Percentiles rank a stretch among this genome's conserved stretches.
Evolutionary conservation across 768 basidiomycete species (phyloP).

Genomic region (Mycena vulgaris): DNA sequence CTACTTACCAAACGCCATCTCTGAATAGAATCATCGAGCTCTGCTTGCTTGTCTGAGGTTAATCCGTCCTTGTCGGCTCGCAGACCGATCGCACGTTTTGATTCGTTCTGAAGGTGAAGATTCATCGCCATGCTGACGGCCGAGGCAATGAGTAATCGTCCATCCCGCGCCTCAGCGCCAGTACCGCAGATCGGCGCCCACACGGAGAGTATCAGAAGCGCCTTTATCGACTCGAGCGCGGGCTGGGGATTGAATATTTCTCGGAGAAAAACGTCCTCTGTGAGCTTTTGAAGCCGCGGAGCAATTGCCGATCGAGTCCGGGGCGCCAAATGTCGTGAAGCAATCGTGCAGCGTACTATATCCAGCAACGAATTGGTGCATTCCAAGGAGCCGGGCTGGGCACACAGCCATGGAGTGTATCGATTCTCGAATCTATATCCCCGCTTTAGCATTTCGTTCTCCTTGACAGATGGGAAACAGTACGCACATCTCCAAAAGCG

Average conservation of each 20-base stretch:
- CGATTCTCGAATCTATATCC: constrained; percentile 56
- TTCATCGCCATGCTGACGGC: constrained; percentile 66
- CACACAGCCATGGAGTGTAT: constrained; percentile 61
- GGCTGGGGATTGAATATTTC: no score
- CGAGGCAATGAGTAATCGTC: constrained; percentile 54
- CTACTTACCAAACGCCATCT: constrained; percentile 58
- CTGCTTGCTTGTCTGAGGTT: constrained; percentile 42
- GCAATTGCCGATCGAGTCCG: constrained; percentile 51
- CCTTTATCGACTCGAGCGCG: no score
- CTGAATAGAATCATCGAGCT: constrained; percentile 52
- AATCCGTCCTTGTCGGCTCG: constrained; percentile 42
- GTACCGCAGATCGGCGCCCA: no score
- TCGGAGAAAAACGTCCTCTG: no score
- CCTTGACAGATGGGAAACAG: neutral
- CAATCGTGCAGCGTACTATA: no score
- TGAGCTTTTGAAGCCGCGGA: no score
- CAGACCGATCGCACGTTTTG: constrained; percentile 50
- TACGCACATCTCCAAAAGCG: constrained; percentile 56
- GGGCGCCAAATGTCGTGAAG: constrained; percentile 60
- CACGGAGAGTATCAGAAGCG: no score
- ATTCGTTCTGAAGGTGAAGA: constrained; percentile 55
- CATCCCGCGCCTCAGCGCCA: no score
- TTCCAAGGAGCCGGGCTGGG: constrained; percentile 51
- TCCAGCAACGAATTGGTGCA: constrained; percentile 58
- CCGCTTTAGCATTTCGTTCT: neutral